phyloP scores from a whole-genome alignment of 176 grass and related monocot species.

The Tillandsia leiboldiana region DNA sequence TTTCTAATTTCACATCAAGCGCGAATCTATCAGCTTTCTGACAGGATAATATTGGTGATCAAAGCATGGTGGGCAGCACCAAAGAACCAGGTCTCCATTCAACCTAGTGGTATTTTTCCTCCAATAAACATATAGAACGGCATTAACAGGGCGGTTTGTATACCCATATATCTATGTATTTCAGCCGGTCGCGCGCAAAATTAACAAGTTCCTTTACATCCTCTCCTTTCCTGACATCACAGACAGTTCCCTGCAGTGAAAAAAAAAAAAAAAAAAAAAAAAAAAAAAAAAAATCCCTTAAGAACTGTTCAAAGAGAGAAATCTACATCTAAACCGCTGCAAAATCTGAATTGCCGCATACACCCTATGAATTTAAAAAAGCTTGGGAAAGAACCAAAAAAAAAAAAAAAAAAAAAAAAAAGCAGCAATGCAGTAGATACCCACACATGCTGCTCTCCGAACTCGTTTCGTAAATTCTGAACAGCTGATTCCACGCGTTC shows the following conservation, averaged over 20 bases:
- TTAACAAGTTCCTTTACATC: constrained; percentile 81
- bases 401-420: constrained; percentile 13
- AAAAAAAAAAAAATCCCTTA: neutral
- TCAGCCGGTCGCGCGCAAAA: constrained; percentile 54
- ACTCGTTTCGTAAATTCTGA: constrained; percentile 56
- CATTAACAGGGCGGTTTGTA: neutral
- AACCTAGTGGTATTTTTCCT: constrained; percentile 2
- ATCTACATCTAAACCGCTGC: too few species aligned
- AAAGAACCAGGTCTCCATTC: neutral
- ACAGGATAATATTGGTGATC: too few species aligned
- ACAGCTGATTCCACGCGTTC: constrained; percentile 62
- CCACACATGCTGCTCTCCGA: constrained; percentile 93
- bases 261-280: constrained; percentile 13
- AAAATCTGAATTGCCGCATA: too few species aligned
- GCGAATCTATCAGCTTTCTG: too few species aligned
- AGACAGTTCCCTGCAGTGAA: constrained; percentile 54
- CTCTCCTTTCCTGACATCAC: constrained; percentile 89
- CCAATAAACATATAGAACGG: constrained; percentile 1
- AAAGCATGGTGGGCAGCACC: neutral
- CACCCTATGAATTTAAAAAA: neutral
- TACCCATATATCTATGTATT: constrained; percentile 97
- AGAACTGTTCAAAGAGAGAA: neutral
- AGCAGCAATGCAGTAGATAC: constrained; percentile 52
- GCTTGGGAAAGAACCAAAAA: too few species aligned
- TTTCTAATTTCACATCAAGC: too few species aligned